These are phyloP conservation scores for Trichoderma hamatum DNA, from an alignment of 2,329 filamentous ascomycete genomes.

Conservation along the genomic window DNA sequence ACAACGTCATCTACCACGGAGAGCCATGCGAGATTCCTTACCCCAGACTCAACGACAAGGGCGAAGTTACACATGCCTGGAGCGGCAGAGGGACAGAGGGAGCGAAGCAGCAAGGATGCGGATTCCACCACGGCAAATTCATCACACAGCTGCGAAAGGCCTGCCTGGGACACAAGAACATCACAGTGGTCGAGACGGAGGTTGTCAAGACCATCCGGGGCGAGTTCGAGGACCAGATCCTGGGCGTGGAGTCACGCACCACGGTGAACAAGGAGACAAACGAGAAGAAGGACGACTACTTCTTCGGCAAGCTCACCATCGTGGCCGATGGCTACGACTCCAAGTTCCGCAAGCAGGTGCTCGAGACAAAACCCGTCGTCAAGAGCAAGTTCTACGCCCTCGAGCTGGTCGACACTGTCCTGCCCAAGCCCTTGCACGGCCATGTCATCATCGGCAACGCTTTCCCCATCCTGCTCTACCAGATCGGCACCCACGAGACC, in stretches of 20 bases:
- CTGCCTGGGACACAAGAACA: constrained; percentile 75
- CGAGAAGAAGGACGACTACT: constrained; percentile 68
- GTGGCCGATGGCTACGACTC: constrained; percentile 91
- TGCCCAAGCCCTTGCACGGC: constrained; percentile 75
- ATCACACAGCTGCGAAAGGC: constrained; percentile 78
- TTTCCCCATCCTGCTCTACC: constrained; percentile 84
- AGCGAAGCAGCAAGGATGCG: constrained; percentile 66
- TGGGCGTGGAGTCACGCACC: constrained; percentile 80
- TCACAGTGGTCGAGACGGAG: constrained; percentile 89
- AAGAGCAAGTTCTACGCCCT: constrained; percentile 91
- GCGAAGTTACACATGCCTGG: constrained; percentile 45
- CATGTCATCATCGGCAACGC: constrained; percentile 84
- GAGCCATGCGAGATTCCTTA: constrained; percentile 77
- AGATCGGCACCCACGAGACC: constrained; percentile 95
- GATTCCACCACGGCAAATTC: constrained; percentile 95
- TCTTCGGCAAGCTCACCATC: constrained; percentile 86
- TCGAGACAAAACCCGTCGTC: constrained; percentile 67
- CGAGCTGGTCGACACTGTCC: constrained; percentile 83
- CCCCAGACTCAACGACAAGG: constrained; percentile 61
- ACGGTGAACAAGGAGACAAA: constrained; percentile 55
- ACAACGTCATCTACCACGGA: constrained; percentile 83
- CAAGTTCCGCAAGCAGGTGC: constrained; percentile 83
- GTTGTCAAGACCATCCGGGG: constrained; percentile 75
- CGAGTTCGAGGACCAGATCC: constrained; percentile 68
- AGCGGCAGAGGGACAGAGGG: constrained; percentile 40